A percentile compares a stretch with the other conserved stretches of the same genome.
These are phyloP conservation scores for Hippophae tibetana DNA, from an alignment of 306 rosid species.

Conservation along the genomic window DNA sequence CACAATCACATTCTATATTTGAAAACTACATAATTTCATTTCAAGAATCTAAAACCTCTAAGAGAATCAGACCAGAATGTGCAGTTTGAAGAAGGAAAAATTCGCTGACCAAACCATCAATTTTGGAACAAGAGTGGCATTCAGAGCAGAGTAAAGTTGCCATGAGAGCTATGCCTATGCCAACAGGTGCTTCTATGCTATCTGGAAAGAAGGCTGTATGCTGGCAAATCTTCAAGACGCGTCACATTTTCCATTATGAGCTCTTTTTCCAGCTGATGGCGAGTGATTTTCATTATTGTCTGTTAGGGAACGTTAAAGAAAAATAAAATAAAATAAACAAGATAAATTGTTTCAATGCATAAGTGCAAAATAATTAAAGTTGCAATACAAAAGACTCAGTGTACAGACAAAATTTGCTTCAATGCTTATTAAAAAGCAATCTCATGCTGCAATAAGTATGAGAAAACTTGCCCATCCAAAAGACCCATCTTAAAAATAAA, in stretches of 20 bases:
- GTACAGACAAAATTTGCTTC: background rate
- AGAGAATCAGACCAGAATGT: conserved; percentile 27
- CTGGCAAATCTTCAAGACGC: conserved; percentile 81
- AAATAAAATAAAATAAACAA: background rate
- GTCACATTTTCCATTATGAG: conserved; percentile 63
- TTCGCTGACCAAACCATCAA: conserved; percentile 34
- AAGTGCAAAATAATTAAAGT: background rate
- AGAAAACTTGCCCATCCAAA: conserved; percentile 1
- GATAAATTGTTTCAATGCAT: no score
- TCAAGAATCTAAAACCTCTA: conserved; percentile 19
- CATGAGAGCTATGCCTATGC: conserved; percentile 17
- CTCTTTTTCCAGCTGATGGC: conserved; percentile 90
- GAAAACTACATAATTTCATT: conserved; percentile 29
- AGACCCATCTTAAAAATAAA: background rate
- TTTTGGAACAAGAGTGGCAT: conserved; percentile 15
- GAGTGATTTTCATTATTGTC: conserved; percentile 94
- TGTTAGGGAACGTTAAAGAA: conserved; percentile 23
- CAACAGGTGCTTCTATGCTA: conserved; percentile 29
- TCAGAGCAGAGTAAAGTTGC: conserved; percentile 12
- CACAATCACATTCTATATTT: conserved; percentile 16
- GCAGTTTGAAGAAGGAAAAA: conserved; percentile 25
- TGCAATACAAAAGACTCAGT: background rate
- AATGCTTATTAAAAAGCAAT: background rate
- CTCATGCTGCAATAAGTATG: conserved; percentile 1
- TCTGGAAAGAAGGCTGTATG: conserved; percentile 65